Evolutionary conservation across 331 rosid species (phyloP), one percentile per base, ranked within the genome.

Genomic region (Arachis monticola): DNA sequence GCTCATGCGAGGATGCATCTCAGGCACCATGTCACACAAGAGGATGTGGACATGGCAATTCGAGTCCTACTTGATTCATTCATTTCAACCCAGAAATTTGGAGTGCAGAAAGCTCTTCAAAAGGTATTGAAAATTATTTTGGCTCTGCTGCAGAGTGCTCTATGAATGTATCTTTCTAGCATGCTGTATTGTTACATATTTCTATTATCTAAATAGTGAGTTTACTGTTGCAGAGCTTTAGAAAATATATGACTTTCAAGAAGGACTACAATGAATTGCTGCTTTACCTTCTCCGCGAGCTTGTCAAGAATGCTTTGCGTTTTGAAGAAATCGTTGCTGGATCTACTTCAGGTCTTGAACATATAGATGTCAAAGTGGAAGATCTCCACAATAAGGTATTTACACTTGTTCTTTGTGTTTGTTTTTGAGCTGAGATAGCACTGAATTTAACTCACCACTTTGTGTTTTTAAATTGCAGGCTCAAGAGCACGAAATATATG

Each of bases 1-100:
- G 93, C 98, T 32, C 97, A 93, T 77, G 98, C 98, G 1, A 85
- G 92, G 88, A 93, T 93, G 96, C 97, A 93, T 84, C 98, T 93
- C 68, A 86, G 98, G 65, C 93, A 86, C 56, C 92, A 91, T 69
- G 98, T 93, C 32, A 91, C 83, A 10, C 92, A 90, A 84, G 98
- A 91, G 62, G 97, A 93, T 45, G 98, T 91, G 67, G 97, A 93
- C 84, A 88, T 93, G 98, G 96, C 98, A 17, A 93, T 93, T 76
- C 94, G 97, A 2, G 97, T 93, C 47, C 83, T 91, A 50, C 97
- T 93, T 4, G 98, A 91, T 78, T 93, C 97, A 13, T 93, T 93
- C 77, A 89, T 91, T 83, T 93, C 98, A 5, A 93, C 98, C 48
- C 98, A 93, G 80, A 93, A 93, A 61, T 93, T 89, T 76, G 98